These are phyloP conservation scores for Picea sitchensis DNA, from an alignment of 75 land plant genomes.

Conservation along the genomic window DNA sequence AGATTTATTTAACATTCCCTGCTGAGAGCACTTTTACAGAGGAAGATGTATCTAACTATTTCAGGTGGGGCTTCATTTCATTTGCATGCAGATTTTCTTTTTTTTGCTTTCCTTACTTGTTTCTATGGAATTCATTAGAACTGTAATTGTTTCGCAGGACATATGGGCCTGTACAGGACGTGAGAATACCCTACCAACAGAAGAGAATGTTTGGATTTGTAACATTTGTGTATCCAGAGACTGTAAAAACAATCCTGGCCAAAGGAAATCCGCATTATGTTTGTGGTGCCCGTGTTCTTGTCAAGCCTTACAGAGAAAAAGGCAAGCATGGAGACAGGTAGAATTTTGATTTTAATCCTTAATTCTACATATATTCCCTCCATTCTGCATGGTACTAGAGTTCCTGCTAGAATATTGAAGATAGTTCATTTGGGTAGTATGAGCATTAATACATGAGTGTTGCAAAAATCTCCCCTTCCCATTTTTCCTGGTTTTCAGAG, in stretches of 20 bases:
- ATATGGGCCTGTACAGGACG: slow-evolving; percentile 91
- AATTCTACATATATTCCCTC: no score
- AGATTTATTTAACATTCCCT: slow-evolving; percentile 93
- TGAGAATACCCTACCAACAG: slow-evolving; percentile 93
- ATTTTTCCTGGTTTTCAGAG: no score
- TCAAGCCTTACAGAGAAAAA: slow-evolving; percentile 93
- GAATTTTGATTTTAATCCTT: background rate
- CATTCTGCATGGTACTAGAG: slow-evolving; percentile 59
- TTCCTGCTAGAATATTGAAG: slow-evolving; percentile 81
- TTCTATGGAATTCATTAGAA: slow-evolving; percentile 12
- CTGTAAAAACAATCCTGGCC: slow-evolving; percentile 67
- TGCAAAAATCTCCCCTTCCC: background rate
- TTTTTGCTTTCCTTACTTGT: background rate
- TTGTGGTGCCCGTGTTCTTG: slow-evolving; percentile 95
- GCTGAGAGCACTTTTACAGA: slow-evolving; percentile 98
- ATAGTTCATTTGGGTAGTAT: background rate
- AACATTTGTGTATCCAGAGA: slow-evolving; percentile 80
- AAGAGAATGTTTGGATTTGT: slow-evolving; percentile 99
- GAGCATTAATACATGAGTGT: background rate
- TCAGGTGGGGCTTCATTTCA: slow-evolving; percentile 44
- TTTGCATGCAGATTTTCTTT: background rate
- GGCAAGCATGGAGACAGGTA: slow-evolving; percentile 77
- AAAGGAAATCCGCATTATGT: slow-evolving; percentile 91
- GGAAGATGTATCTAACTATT: slow-evolving; percentile 85
- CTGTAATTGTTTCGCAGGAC: slow-evolving; percentile 29